phyloP scores from a whole-genome alignment of 2,329 filamentous ascomycete species.

The Cladosporium sp. region DNA sequence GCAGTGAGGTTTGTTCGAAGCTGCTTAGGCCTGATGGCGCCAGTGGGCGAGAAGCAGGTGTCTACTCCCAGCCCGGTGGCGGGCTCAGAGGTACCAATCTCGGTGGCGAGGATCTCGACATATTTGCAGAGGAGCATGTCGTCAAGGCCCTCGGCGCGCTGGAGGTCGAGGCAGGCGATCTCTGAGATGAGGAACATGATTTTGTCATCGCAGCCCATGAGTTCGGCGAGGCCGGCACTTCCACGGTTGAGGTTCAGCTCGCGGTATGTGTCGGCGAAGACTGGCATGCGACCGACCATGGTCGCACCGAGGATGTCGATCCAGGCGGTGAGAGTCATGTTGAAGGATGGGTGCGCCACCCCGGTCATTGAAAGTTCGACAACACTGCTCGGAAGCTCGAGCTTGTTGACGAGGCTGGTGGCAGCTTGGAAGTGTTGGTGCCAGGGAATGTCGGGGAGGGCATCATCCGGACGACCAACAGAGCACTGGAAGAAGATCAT shows the following conservation, averaged over 20 bases:
- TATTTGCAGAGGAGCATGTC: constrained; percentile 84
- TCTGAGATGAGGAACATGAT: constrained; percentile 99
- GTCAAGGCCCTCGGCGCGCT: constrained; percentile 78
- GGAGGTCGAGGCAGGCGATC: constrained; percentile 89
- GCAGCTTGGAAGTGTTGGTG: constrained; percentile 95
- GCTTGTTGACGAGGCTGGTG: constrained; percentile 76
- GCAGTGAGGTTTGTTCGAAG: constrained; percentile 84
- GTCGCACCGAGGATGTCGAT: constrained; percentile 95
- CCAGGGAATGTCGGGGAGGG: constrained; percentile 89
- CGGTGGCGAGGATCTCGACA: constrained; percentile 79
- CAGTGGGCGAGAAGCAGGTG: constrained; percentile 57
- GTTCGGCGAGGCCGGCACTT: constrained; percentile 73
- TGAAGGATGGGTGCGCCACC: constrained; percentile 74
- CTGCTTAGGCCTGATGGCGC: constrained; percentile 75
- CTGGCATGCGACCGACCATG: constrained; percentile 80
- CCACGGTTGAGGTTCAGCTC: constrained; percentile 73
- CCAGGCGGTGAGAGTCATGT: constrained; percentile 92
- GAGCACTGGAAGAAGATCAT: constrained; percentile 97
- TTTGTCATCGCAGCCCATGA: constrained; percentile 96
- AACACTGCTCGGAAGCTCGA: constrained; percentile 70
- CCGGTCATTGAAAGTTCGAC: constrained; percentile 31
- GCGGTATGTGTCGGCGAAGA: constrained; percentile 92
- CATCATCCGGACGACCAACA: constrained; percentile 80
- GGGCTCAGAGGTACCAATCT: constrained; percentile 77
- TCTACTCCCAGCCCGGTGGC: constrained; percentile 39